phyloP scores from a whole-genome alignment of 164 flowering plant genomes.

The Nymphaea thermarum region DNA sequence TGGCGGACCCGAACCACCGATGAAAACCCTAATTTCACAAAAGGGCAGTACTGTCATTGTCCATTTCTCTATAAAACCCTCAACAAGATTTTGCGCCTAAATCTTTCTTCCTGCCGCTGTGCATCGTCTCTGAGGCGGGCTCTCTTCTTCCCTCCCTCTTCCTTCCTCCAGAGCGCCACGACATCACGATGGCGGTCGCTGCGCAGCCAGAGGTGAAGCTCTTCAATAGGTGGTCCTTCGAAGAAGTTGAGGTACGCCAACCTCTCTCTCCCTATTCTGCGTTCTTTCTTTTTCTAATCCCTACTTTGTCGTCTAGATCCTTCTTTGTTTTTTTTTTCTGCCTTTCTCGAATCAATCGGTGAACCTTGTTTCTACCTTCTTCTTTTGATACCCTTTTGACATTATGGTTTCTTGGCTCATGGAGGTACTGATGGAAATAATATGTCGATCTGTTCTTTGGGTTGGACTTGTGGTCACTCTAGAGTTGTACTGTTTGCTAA shows the following conservation, averaged over 20 bases:
- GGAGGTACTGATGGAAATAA: too few relatives aligned
- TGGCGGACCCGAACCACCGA: background rate
- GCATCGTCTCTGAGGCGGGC: background rate
- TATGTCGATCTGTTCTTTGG: too few relatives aligned
- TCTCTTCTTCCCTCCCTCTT: background rate
- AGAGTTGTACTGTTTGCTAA: background rate
- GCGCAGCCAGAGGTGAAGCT: conserved; percentile 19
- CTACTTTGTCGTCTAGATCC: background rate
- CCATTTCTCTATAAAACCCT: background rate
- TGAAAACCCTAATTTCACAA: background rate
- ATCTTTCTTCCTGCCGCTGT: background rate
- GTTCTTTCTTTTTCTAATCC: background rate
- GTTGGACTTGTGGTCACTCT: background rate
- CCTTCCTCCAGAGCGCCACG: background rate
- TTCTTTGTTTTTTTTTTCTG: background rate
- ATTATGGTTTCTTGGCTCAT: too few relatives aligned
- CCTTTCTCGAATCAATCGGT: background rate
- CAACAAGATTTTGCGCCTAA: background rate
- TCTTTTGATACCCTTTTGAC: background rate
- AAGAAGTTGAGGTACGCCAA: conserved; percentile 15
- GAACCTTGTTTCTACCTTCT: background rate
- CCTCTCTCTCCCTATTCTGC: background rate
- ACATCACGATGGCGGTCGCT: conserved; percentile 6
- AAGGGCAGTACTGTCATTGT: background rate
- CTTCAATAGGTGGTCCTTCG: conserved; percentile 23